Percentiles rank a stretch among this genome's conserved stretches.
phyloP scores from a whole-genome alignment of 345 rosid species.

The Syzygium grande region DNA sequence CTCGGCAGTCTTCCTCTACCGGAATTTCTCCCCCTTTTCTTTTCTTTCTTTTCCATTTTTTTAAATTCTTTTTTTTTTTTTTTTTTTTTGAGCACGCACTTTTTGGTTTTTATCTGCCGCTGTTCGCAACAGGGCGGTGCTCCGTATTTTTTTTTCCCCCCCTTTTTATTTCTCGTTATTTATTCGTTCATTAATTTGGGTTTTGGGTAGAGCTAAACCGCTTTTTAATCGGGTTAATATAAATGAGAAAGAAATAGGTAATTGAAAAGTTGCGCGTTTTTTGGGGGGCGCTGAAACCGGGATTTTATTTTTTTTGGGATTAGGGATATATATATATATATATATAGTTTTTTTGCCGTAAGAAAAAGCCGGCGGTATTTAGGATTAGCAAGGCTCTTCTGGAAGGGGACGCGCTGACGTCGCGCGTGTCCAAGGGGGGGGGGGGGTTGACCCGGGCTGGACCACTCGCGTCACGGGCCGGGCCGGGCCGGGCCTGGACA shows the following conservation, averaged over 20 bases:
- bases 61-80: no score
- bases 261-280: neutral
- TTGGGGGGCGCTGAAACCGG: neutral
- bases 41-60: no score
- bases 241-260: no score
- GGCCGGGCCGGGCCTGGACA: no score
- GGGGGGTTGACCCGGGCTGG: neutral
- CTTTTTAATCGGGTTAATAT: neutral
- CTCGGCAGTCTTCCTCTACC: neutral
- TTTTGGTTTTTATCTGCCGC: neutral
- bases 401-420: neutral
- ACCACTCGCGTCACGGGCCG: neutral
- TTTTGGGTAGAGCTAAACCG: neutral
- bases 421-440: neutral
- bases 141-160: neutral
- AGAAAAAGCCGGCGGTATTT: neutral
- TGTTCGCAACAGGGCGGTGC: neutral
- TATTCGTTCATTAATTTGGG: neutral
- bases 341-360: neutral
- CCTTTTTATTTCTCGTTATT: neutral
- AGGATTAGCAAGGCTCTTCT: neutral
- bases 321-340: neutral
- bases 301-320: neutral
- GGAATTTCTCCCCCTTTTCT: neutral
- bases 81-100: neutral